Percentiles rank a stretch among this genome's conserved stretches.
These are phyloP conservation scores for Alternaria panax DNA, from an alignment of 2,329 filamentous ascomycete species.

Conservation along the genomic window DNA sequence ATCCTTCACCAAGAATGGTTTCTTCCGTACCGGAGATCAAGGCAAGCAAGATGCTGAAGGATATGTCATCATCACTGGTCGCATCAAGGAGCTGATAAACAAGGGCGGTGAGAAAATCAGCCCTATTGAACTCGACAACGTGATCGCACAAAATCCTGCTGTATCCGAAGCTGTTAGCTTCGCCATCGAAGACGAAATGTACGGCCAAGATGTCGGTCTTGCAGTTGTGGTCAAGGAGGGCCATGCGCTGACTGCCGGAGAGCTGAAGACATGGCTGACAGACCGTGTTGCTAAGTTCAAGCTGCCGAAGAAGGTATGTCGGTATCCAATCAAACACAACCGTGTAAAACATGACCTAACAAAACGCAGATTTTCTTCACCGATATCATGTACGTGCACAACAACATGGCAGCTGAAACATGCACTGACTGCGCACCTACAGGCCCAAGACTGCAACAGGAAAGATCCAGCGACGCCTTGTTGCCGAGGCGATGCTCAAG, in stretches of 20 bases:
- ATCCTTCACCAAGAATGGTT: constrained; percentile 76
- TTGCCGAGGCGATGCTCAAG: constrained; percentile 85
- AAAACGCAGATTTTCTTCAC: constrained; percentile 74
- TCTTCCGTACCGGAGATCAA: constrained; percentile 89
- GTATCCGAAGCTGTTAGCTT: constrained; percentile 84
- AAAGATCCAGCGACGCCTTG: constrained; percentile 84
- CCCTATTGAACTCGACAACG: constrained; percentile 87
- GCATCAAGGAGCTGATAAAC: constrained; percentile 93
- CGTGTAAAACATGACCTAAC: constrained; percentile 29
- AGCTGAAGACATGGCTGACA: constrained; percentile 72
- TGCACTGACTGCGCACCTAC: constrained; percentile 10
- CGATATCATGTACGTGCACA: constrained; percentile 66
- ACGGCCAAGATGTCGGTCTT: constrained; percentile 81
- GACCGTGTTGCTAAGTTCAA: constrained; percentile 83
- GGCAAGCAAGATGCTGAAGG: constrained; percentile 81
- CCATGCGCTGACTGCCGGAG: constrained; percentile 61
- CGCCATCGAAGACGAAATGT: constrained; percentile 81
- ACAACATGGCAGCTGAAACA: neutral
- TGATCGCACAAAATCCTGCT: constrained; percentile 74
- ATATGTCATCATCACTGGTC: constrained; percentile 85
- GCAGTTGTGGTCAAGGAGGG: constrained; percentile 77
- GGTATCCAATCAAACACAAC: constrained; percentile 10
- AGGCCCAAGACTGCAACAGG: constrained; percentile 86
- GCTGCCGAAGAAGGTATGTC: constrained; percentile 76
- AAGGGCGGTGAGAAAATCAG: constrained; percentile 91